A percentile compares a stretch with the other conserved stretches of the same genome.
phyloP scores from a whole-genome alignment of 148 eudicot genomes.

The Nepenthes gracilis region DNA sequence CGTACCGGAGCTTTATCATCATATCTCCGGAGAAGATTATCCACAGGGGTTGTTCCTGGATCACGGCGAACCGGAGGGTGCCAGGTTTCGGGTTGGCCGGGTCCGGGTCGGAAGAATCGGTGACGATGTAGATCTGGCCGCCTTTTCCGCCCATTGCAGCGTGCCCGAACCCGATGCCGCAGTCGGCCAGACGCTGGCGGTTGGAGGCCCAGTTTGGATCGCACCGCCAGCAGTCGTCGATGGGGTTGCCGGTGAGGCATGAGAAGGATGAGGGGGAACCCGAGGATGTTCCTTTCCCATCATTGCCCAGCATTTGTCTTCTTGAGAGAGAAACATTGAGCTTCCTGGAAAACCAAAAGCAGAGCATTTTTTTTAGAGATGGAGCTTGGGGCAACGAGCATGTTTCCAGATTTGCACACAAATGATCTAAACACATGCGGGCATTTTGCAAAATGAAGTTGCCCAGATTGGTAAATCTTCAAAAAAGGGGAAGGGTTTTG shows the following conservation, averaged over 20 bases:
- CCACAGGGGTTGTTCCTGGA: slow-evolving; percentile 50
- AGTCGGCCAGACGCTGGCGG: slow-evolving; percentile 52
- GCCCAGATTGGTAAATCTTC: no score
- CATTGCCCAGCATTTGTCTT: slow-evolving; percentile 17
- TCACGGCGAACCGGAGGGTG: slow-evolving; percentile 42
- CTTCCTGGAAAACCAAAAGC: slow-evolving; percentile 6
- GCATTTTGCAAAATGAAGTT: no score
- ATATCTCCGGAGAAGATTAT: slow-evolving; percentile 36
- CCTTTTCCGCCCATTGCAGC: slow-evolving; percentile 47
- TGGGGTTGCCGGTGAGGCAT: slow-evolving; percentile 51
- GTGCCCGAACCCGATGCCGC: slow-evolving; percentile 44
- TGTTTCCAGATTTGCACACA: no score
- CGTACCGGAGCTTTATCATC: slow-evolving; percentile 43
- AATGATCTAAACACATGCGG: no score
- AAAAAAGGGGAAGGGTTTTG: no score
- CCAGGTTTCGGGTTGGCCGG: slow-evolving; percentile 40
- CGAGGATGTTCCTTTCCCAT: not conserved
- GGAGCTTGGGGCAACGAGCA: not conserved
- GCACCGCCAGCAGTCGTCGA: slow-evolving; percentile 64
- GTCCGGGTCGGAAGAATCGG: slow-evolving; percentile 56
- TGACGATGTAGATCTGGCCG: slow-evolving; percentile 43
- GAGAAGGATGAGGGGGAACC: not conserved
- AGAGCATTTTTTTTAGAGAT: not conserved
- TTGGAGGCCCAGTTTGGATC: slow-evolving; percentile 43
- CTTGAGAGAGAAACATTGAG: slow-evolving; percentile 21